A percentile compares a stretch with the other conserved stretches of the same genome.
Conservation (phyloP, 306 rosid species). For the Prunus dulcis region DNA sequence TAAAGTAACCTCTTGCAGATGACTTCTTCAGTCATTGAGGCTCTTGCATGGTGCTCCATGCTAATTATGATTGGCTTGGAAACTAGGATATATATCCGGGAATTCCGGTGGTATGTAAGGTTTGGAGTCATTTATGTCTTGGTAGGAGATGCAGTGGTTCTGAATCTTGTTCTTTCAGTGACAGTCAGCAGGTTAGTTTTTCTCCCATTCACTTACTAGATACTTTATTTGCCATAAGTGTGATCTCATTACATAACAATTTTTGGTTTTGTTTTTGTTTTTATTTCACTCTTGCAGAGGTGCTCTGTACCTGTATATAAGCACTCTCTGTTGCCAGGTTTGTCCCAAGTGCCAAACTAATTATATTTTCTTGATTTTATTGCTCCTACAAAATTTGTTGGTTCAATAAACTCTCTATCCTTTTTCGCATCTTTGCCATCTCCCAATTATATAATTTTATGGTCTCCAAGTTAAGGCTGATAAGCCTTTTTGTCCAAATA, state of each 20-base stretch:
- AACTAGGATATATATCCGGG: slow-evolving; percentile 55
- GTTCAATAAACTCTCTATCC: background rate
- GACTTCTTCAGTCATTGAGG: slow-evolving; percentile 42
- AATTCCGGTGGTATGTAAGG: slow-evolving; percentile 77
- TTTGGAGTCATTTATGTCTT: slow-evolving; percentile 74
- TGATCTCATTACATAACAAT: background rate
- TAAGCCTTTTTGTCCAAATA: background rate
- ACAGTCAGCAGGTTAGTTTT: slow-evolving; percentile 54
- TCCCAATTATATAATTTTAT: background rate
- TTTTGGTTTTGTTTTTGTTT: slow-evolving; percentile 20
- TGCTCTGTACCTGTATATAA: slow-evolving; percentile 45
- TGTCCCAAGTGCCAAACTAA: slow-evolving; percentile 11
- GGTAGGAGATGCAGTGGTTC: slow-evolving; percentile 69
- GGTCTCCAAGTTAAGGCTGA: background rate
- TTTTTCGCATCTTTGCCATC: background rate
- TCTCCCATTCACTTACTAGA: background rate
- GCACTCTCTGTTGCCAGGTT: slow-evolving; percentile 60
- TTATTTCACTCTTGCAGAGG: slow-evolving; percentile 44
- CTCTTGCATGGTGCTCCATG: slow-evolving; percentile 70
- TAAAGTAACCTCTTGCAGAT: slow-evolving; percentile 33
- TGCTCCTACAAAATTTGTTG: background rate
- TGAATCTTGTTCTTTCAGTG: slow-evolving; percentile 58
- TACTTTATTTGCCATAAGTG: background rate
- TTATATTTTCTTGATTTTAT: background rate
- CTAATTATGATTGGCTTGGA: slow-evolving; percentile 58